Conservation (phyloP, 345 rosid genomes). For the Salix udensis region DNA sequence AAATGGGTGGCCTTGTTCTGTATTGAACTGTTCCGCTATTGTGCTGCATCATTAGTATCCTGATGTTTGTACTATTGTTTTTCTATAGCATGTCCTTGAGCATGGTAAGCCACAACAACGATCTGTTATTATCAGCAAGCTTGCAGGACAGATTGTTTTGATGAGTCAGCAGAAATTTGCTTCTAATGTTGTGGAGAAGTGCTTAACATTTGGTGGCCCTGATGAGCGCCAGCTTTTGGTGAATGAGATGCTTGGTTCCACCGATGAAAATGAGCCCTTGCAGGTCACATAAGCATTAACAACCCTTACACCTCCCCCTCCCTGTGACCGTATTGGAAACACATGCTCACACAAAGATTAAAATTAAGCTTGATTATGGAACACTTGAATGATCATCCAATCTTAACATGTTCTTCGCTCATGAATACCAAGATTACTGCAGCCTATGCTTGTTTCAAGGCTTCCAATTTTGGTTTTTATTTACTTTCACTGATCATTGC, state of each 20-base stretch:
- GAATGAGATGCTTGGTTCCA: slow-evolving; percentile 84
- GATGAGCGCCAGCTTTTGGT: slow-evolving; percentile 81
- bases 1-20: not conserved
- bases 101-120: slow-evolving; percentile 79
- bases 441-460: not conserved
- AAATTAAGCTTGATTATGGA: not conserved
- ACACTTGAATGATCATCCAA: not conserved
- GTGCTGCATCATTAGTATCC: not conserved
- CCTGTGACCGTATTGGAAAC: too few relatives aligned
- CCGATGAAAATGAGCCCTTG: slow-evolving; percentile 94
- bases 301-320: too few relatives aligned
- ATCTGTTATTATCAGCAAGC: slow-evolving; percentile 67
- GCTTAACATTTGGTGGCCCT: slow-evolving; percentile 80
- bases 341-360: too few relatives aligned
- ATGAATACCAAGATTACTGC: not conserved
- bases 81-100: slow-evolving; percentile 75
- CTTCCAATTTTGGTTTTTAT: not conserved
- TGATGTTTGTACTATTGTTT: slow-evolving; percentile 16
- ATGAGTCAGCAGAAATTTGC: slow-evolving; percentile 99
- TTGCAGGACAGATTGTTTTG: slow-evolving; percentile 86
- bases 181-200: slow-evolving; percentile 93
- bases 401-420: not conserved
- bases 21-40: not conserved
- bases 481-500: not conserved
- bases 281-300: slow-evolving; percentile 44